phyloP scores from a whole-genome alignment of 2,329 filamentous ascomycete genomes.

The Triangularia verruculosa region DNA sequence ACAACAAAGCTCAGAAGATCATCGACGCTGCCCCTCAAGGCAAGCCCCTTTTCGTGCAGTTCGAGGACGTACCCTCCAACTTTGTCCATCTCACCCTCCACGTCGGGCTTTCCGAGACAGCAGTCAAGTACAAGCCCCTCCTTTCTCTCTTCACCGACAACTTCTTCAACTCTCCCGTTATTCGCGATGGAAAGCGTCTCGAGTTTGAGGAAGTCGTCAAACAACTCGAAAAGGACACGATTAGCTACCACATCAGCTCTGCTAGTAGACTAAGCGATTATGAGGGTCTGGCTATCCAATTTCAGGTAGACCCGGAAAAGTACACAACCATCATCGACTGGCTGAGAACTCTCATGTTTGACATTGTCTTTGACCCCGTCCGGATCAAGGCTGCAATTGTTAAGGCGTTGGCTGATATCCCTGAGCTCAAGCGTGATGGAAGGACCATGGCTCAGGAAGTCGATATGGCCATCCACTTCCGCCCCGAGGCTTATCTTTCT shows the following conservation, averaged over 20 bases:
- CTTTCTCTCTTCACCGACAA: constrained; percentile 82
- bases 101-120: constrained; percentile 73
- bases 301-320: constrained; percentile 85
- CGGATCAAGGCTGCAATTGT: constrained; percentile 63
- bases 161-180: constrained; percentile 90
- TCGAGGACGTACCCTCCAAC: constrained; percentile 88
- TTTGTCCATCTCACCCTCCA: constrained; percentile 85
- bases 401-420: constrained; percentile 87
- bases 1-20: constrained; percentile 69
- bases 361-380: constrained; percentile 78
- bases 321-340: constrained; percentile 79
- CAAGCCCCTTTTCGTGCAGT: constrained; percentile 89
- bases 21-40: constrained; percentile 65
- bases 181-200: constrained; percentile 69
- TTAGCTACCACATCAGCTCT: constrained; percentile 73
- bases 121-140: constrained; percentile 79
- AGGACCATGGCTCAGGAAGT: constrained; percentile 62
- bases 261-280: constrained; percentile 69
- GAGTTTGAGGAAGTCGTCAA: constrained; percentile 92
- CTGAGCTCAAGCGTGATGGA: constrained; percentile 86
- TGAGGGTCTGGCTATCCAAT: constrained; percentile 76
- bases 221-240: constrained; percentile 85
- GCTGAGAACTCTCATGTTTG: constrained; percentile 82
- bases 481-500: constrained; percentile 71
- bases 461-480: constrained; percentile 76